These are phyloP conservation scores for Ogataea trehaloabstinens DNA, from an alignment of 805 yeast species.

Conservation along the genomic window DNA sequence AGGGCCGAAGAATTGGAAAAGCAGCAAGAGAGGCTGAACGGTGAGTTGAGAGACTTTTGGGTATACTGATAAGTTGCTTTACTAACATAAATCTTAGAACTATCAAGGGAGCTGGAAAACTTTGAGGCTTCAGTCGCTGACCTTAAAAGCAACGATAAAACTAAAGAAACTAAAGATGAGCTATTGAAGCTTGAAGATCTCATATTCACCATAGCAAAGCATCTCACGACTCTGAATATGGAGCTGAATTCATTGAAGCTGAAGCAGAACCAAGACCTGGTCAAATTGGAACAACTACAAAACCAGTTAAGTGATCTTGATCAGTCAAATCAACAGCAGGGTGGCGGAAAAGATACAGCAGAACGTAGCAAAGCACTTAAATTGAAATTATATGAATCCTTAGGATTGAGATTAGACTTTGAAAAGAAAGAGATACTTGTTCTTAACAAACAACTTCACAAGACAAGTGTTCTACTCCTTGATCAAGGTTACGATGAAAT, in stretches of 20 bases:
- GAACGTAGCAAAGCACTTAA: conserved; percentile 47
- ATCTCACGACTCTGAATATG: conserved; percentile 47
- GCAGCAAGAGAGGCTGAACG: conserved; percentile 13
- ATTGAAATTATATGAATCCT: conserved; percentile 54
- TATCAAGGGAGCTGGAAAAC: conserved; percentile 17
- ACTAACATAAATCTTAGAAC: conserved; percentile 14
- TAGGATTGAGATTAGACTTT: conserved; percentile 53
- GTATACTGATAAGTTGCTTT: not conserved
- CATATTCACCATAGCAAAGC: conserved; percentile 52
- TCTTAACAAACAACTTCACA: conserved; percentile 44
- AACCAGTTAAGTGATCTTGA: conserved; percentile 23
- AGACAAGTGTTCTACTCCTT: conserved; percentile 49
- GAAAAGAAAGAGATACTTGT: conserved; percentile 45
- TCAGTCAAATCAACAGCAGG: conserved; percentile 9
- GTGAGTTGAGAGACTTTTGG: conserved; percentile 6
- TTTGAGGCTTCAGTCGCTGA: conserved; percentile 20
- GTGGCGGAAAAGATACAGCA: conserved; percentile 22
- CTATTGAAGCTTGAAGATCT: conserved; percentile 39
- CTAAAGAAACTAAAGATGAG: conserved; percentile 30
- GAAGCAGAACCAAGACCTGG: conserved; percentile 37
- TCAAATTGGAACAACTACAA: conserved; percentile 34
- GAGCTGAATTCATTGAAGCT: conserved; percentile 40
- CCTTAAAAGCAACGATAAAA: conserved; percentile 28
- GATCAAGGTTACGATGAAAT: conserved; percentile 57
- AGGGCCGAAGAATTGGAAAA: conserved; percentile 12